These are phyloP conservation scores for Sistotremastrum suecicum DNA, from an alignment of 768 basidiomycete species.

Conservation along the genomic window DNA sequence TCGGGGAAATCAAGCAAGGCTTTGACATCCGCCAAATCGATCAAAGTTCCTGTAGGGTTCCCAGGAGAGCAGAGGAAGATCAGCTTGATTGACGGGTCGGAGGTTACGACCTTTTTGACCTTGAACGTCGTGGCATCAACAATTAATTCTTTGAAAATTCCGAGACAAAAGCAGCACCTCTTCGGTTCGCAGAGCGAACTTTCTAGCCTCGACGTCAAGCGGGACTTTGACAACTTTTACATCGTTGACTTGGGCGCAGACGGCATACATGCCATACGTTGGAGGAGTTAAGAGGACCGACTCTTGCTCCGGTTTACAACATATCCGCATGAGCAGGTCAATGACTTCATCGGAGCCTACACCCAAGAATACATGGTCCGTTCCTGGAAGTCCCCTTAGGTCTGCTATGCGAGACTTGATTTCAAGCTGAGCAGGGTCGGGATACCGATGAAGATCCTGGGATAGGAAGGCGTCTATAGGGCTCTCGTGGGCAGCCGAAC, in stretches of 20 bases:
- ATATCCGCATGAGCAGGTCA: conserved; percentile 84
- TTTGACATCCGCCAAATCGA: conserved; percentile 57
- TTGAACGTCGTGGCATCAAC: conserved; percentile 15
- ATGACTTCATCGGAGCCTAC: conserved; percentile 97
- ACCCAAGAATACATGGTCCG: conserved; percentile 75
- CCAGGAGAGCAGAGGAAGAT: conserved; percentile 95
- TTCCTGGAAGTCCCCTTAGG: conserved; percentile 51
- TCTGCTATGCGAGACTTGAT: conserved; percentile 67
- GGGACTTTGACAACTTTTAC: conserved; percentile 67
- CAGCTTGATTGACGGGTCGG: conserved; percentile 72
- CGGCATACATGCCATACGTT: conserved; percentile 96
- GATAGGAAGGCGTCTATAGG: conserved; percentile 26
- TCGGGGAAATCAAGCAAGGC: conserved; percentile 59
- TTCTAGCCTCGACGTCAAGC: conserved; percentile 68
- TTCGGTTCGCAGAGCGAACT: conserved; percentile 63
- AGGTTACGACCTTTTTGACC: conserved; percentile 57
- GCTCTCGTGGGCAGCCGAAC: conserved; percentile 13
- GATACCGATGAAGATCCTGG: conserved; percentile 77
- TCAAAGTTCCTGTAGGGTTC: conserved; percentile 85
- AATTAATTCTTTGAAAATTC: not conserved
- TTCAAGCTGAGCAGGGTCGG: conserved; percentile 72
- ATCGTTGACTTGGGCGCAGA: conserved; percentile 93
- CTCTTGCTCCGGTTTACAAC: conserved; percentile 65
- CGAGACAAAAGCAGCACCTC: conserved; percentile 30
- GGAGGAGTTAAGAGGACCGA: conserved; percentile 84